Conservation (phyloP, 2,329 filamentous ascomycete genomes). For the Cytospora leucostoma region DNA sequence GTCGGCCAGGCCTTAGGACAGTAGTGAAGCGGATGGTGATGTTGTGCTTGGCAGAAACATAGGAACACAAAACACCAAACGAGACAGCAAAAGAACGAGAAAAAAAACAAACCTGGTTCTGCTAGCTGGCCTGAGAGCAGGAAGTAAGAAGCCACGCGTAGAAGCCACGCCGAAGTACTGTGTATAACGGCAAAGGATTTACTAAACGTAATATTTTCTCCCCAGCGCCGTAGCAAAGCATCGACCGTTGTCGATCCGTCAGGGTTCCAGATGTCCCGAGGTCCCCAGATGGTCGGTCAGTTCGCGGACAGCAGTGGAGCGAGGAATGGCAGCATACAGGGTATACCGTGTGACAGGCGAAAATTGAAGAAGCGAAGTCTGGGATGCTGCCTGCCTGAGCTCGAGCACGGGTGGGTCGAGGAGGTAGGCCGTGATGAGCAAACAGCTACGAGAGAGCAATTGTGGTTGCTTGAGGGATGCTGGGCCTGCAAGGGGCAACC, state of each 20-base stretch:
- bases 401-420: conserved; percentile 8
- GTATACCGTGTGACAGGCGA: conserved; percentile 19
- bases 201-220: conserved; percentile 11
- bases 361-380: conserved; percentile 15
- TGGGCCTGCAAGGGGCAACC: no score
- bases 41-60: not conserved
- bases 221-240: not conserved
- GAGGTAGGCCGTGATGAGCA: conserved; percentile 3
- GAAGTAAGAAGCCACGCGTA: not conserved
- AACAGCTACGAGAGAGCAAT: no score
- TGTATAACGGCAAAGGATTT: conserved; percentile 12
- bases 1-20: conserved; percentile 7
- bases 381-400: conserved; percentile 12
- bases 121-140: conserved; percentile 6
- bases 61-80: conserved; percentile 4
- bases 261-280: not conserved
- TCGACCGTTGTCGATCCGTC: conserved; percentile 20
- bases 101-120: conserved; percentile 1
- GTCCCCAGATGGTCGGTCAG: conserved; percentile 10
- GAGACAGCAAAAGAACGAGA: conserved; percentile 4
- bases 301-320: conserved; percentile 15
- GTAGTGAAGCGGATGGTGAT: conserved; percentile 2
- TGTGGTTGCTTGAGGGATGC: no score
- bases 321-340: conserved; percentile 7
- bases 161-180: conserved; percentile 6